A percentile compares a stretch with the other conserved stretches of the same genome.
Evolutionary conservation across 495 filamentous ascomycete genomes (phyloP).

Genomic region (Acidiella bohemica): DNA sequence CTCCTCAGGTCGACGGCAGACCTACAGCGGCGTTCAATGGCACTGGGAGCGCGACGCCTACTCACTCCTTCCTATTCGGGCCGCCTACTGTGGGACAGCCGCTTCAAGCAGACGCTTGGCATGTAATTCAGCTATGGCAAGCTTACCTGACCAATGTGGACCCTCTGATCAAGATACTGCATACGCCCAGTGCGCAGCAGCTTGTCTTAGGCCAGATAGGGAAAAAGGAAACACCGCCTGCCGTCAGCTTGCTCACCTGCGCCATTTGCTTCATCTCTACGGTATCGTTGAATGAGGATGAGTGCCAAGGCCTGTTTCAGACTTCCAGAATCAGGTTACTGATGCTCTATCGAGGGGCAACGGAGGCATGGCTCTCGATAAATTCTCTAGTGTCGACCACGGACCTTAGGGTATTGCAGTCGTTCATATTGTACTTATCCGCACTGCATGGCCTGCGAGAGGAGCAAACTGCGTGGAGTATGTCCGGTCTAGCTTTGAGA

Average conservation of each 20-base stretch:
- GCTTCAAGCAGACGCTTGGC: slow-evolving; percentile 1
- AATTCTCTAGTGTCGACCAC: slow-evolving; percentile 11
- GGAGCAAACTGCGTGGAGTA: slow-evolving; percentile 9
- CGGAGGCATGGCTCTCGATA: slow-evolving; percentile 11
- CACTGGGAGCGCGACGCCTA: neutral
- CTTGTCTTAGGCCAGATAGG: slow-evolving; percentile 19
- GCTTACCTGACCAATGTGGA: slow-evolving; percentile 34
- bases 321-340: neutral
- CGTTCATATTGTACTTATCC: slow-evolving; percentile 11
- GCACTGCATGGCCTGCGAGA: slow-evolving; percentile 3
- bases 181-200: slow-evolving; percentile 27
- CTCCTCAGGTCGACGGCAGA: neutral
- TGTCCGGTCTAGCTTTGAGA: slow-evolving; percentile 30
- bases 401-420: slow-evolving; percentile 7
- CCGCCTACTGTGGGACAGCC: neutral
- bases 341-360: slow-evolving; percentile 3
- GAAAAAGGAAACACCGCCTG: slow-evolving; percentile 18
- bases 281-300: slow-evolving; percentile 7
- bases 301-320: slow-evolving; percentile 8
- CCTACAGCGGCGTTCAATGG: neutral
- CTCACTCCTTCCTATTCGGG: neutral
- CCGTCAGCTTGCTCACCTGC: slow-evolving; percentile 43
- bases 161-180: slow-evolving; percentile 55
- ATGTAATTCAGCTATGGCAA: slow-evolving; percentile 48
- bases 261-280: slow-evolving; percentile 13